Base-by-base conservation (phyloP, 2,329 filamentous ascomycete species). In the Myriosclerotinia curreyana region DNA sequence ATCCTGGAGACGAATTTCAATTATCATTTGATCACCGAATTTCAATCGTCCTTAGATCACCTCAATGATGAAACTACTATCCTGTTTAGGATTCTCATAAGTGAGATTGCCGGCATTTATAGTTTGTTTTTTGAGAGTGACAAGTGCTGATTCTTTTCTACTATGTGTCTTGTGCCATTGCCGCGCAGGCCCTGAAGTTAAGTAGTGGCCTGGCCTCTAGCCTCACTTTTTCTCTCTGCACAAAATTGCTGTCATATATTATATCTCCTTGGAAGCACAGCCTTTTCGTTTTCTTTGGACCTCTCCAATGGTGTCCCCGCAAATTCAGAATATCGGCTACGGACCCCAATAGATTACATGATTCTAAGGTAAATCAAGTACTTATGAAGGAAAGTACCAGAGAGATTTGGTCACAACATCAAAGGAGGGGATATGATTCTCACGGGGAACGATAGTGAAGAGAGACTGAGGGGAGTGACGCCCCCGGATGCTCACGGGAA, bases 321-420 rank as follows among this genome's bases (percentile, higher is more conserved):
- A 7, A 12, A 49, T 11, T 49, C 42, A 12, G 28, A 31, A 56
- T 58, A 44, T 50, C 52, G 11, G 36, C 42, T 3, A 12, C 42
- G 17, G 52, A 58, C 34, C 51, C 51, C 17, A 40, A 38, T 31
- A 17, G 42, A 50, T 51, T 42, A 15, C 60, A 62, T 62, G 60
- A 62, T 40, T 62, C 60, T 22, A 55, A 48, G 42, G 60, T 11
- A 6, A 20, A n/a, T 17, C 60, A 62, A 42, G 46, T 62, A 40
- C 51, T 17, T 62, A 56, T n/a, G n/a, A 34, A 5, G 42, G 60
- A 9, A 62, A 62, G 17, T 62, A 56, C 25, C 14, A 55, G 14
- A 28, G 36, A 9, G 31, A 56, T 38, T 20, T 56, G 20, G 42
- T 49, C n/a, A 62, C 42, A 28, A 54, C 12, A 62, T 56, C 3